A percentile compares a stretch with the other conserved stretches of the same genome.
Conservation (phyloP, 2,329 filamentous ascomycete species). For the Colletotrichum noveboracense region DNA sequence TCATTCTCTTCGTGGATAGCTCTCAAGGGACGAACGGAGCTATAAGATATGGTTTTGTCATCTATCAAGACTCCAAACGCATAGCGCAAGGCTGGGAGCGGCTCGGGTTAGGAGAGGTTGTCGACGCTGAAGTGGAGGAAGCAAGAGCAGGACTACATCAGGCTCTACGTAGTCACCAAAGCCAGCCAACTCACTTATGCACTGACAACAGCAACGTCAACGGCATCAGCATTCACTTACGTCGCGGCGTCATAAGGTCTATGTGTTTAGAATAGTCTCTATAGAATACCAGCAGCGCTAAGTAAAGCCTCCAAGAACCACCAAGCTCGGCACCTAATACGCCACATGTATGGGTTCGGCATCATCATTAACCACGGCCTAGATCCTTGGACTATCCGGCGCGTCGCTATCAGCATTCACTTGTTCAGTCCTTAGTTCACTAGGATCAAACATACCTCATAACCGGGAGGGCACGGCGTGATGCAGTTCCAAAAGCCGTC, state of each 20-base stretch:
- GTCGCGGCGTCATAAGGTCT: too few species aligned
- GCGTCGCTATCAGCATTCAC: neutral
- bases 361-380: neutral
- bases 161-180: neutral
- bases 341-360: too few species aligned
- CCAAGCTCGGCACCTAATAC: too few species aligned
- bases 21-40: neutral
- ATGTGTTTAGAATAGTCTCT: too few species aligned
- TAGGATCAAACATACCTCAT: neutral
- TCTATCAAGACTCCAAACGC: neutral
- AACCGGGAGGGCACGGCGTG: slow-evolving; percentile 23
- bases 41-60: neutral
- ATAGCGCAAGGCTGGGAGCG: neutral
- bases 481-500: neutral
- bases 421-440: neutral
- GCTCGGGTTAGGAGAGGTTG: neutral
- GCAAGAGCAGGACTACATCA: neutral
- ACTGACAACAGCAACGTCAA: neutral
- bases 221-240: too few species aligned
- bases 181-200: neutral
- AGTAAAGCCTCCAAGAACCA: too few species aligned
- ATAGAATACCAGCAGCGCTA: too few species aligned
- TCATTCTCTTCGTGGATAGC: neutral
- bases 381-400: neutral
- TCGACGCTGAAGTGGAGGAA: neutral